Percentiles rank a stretch among this genome's conserved stretches.
Conservation (phyloP, 176 grass and related monocot species). For the Neostapfia colusana region DNA sequence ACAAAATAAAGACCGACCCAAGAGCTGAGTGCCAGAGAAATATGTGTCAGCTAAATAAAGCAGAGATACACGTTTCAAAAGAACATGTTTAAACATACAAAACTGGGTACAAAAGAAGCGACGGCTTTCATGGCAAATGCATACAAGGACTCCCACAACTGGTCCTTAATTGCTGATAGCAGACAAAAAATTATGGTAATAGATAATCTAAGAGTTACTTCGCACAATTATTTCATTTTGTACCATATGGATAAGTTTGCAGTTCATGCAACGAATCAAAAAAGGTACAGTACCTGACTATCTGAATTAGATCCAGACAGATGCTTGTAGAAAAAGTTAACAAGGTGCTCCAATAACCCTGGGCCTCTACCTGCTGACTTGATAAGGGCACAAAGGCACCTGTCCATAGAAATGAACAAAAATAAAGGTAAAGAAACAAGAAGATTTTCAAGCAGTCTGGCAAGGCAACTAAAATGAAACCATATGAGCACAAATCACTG, state of each 20-base stretch:
- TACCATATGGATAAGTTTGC: slow-evolving; percentile 24
- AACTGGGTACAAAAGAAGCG: slow-evolving; percentile 10
- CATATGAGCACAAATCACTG: slow-evolving; percentile 19
- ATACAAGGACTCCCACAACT: slow-evolving; percentile 30
- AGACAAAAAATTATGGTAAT: neutral
- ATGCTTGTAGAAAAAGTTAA: slow-evolving; percentile 95
- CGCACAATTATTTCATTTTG: slow-evolving; percentile 19
- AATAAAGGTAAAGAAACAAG: slow-evolving; percentile 34
- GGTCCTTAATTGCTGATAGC: slow-evolving; percentile 19
- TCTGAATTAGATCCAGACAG: slow-evolving; percentile 68
- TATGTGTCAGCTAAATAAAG: slow-evolving; percentile 43
- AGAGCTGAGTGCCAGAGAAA: slow-evolving; percentile 53
- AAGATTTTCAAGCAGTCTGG: slow-evolving; percentile 4
- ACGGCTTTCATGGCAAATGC: neutral
- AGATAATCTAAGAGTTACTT: neutral
- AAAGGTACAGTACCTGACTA: slow-evolving; percentile 64
- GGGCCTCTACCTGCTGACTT: slow-evolving; percentile 80
- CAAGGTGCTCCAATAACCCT: slow-evolving; percentile 66
- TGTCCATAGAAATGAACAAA: slow-evolving; percentile 41
- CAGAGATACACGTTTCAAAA: slow-evolving; percentile 27
- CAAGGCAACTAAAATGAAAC: slow-evolving; percentile 12
- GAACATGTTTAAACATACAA: slow-evolving; percentile 34
- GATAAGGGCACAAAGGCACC: slow-evolving; percentile 93
- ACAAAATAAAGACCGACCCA: slow-evolving; percentile 92
- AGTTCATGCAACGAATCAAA: slow-evolving; percentile 28